Percentiles rank a stretch among this genome's conserved stretches.
These are phyloP conservation scores for Hymenoscyphus repandus DNA, from an alignment of 2,329 filamentous ascomycete species.

Conservation along the genomic window DNA sequence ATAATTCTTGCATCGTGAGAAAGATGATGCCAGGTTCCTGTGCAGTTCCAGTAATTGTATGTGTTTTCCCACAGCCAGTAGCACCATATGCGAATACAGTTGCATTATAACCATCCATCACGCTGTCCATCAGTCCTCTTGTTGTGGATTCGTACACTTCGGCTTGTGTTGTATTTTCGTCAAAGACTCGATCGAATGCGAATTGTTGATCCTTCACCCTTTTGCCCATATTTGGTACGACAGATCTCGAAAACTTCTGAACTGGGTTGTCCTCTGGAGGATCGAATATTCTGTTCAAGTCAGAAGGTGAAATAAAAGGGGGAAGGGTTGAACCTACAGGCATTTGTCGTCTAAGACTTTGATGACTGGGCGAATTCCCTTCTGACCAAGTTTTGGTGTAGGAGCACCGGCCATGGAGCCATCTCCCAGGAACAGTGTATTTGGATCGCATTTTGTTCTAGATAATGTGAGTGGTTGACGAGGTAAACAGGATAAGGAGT, in stretches of 20 bases:
- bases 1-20: conserved; percentile 97
- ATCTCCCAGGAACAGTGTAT: conserved; percentile 89
- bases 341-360: conserved; percentile 96
- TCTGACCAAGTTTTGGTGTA: conserved; percentile 76
- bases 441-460: conserved; percentile 63
- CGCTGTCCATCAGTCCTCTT: conserved; percentile 82
- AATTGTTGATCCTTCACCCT: conserved; percentile 97
- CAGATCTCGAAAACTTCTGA: conserved; percentile 77
- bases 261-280: conserved; percentile 93
- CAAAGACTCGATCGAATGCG: conserved; percentile 92
- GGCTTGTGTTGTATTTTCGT: conserved; percentile 85
- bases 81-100: conserved; percentile 98
- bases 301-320: background rate
- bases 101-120: conserved; percentile 96
- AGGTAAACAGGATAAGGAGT: background rate
- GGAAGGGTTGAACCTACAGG: conserved; percentile 57
- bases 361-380: conserved; percentile 85
- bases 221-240: conserved; percentile 74
- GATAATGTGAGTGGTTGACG: conserved; percentile 14
- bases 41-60: conserved; percentile 89
- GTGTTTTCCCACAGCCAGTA: conserved; percentile 96
- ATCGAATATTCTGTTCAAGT: conserved; percentile 73
- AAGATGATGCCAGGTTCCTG: conserved; percentile 98
- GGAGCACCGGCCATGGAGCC: conserved; percentile 87
- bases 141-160: conserved; percentile 96